Conservation (phyloP, 2,329 filamentous ascomycete genomes). For the Aspergillus sp. region DNA sequence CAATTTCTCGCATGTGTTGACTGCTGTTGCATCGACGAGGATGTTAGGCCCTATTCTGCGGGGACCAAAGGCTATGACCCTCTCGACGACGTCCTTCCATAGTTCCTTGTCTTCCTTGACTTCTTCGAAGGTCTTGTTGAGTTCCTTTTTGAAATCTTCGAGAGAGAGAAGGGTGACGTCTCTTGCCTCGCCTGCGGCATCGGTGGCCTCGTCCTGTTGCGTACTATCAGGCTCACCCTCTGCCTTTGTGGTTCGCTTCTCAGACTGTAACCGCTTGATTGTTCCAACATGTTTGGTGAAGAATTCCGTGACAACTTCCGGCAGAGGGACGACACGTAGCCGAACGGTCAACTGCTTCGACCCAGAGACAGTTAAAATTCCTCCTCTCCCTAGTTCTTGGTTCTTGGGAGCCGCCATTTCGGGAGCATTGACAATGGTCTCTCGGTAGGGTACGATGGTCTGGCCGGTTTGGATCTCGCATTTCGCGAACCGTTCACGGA, state of each 20-base stretch:
- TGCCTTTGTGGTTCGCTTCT: constrained; percentile 56
- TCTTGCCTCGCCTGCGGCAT: constrained; percentile 53
- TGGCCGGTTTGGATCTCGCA: constrained; percentile 94
- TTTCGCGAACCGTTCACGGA: constrained; percentile 86
- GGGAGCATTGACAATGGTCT: constrained; percentile 81
- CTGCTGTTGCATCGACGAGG: constrained; percentile 77
- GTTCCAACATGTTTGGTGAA: constrained; percentile 75
- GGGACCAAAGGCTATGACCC: constrained; percentile 88
- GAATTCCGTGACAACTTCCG: constrained; percentile 77
- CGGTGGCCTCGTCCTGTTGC: constrained; percentile 46
- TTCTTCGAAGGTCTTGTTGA: constrained; percentile 64
- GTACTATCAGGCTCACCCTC: constrained; percentile 42
- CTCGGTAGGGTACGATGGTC: constrained; percentile 92
- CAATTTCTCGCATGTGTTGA: constrained; percentile 70
- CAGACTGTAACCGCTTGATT: constrained; percentile 76
- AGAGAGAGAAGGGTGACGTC: constrained; percentile 65
- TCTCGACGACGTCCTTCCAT: constrained; percentile 75
- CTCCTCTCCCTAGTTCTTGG: constrained; percentile 81
- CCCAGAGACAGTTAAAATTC: constrained; percentile 70
- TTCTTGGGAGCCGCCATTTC: constrained; percentile 91
- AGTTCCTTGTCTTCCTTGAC: constrained; percentile 71
- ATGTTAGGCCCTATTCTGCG: constrained; percentile 83
- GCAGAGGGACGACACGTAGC: constrained; percentile 75
- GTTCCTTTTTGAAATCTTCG: constrained; percentile 73
- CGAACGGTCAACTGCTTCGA: constrained; percentile 83